Evolutionary conservation across 306 rosid species (phyloP).

Genomic region (Malus sieversii): DNA sequence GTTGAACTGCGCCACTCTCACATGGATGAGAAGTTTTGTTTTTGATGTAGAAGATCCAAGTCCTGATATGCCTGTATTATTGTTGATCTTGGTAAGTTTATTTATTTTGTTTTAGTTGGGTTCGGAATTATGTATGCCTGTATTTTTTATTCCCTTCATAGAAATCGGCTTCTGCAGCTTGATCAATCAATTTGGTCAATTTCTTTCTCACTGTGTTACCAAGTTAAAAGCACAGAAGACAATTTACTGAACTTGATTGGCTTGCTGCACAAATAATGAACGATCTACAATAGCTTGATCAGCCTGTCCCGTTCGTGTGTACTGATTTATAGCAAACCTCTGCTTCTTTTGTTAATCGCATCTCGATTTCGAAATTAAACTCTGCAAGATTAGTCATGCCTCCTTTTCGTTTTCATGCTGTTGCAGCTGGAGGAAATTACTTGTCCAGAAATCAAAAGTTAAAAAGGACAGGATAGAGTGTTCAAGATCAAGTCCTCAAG

Average conservation of each 20-base stretch:
- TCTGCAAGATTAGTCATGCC: too few species aligned
- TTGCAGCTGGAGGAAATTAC: too few species aligned
- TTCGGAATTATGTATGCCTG: conserved; percentile 5
- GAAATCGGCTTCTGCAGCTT: neutral
- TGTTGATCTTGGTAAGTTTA: conserved; percentile 10
- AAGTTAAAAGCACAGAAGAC: neutral
- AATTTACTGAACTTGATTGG: neutral
- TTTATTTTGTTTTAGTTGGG: neutral
- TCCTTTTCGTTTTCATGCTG: too few species aligned
- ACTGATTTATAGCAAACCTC: too few species aligned
- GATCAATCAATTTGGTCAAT: neutral
- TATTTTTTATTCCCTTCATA: neutral
- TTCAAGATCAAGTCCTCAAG: too few species aligned
- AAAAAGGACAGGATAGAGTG: too few species aligned
- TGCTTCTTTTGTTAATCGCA: too few species aligned
- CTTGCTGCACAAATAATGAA: neutral
- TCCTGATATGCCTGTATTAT: conserved; percentile 33
- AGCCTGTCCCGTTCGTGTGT: too few species aligned
- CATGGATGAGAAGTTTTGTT: conserved; percentile 12
- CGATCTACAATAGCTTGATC: neutral
- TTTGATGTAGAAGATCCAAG: conserved; percentile 9
- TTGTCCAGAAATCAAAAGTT: too few species aligned
- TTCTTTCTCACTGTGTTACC: neutral
- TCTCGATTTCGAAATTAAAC: too few species aligned
- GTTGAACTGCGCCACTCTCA: conserved; percentile 13